phyloP scores from a whole-genome alignment of 2,329 filamentous ascomycete genomes.

The Fusarium mexicanum region DNA sequence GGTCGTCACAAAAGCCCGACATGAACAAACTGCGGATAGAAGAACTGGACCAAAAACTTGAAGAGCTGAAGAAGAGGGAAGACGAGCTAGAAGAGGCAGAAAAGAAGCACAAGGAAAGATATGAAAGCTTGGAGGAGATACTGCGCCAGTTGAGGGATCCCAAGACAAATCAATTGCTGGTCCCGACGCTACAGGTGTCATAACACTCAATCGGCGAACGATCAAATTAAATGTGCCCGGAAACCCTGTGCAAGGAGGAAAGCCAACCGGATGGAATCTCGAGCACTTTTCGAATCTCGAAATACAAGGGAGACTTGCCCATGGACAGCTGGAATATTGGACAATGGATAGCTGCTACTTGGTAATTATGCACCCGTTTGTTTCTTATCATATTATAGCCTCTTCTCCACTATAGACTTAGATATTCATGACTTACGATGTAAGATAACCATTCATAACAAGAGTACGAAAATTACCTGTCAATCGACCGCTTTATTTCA shows the following conservation, averaged over 20 bases:
- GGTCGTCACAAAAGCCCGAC: conserved; percentile 68
- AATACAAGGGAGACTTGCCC: background rate
- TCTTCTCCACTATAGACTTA: conserved; percentile 32
- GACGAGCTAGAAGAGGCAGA: conserved; percentile 59
- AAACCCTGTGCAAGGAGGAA: background rate
- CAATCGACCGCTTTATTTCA: conserved; percentile 7
- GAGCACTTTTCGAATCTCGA: background rate
- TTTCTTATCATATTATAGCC: conserved; percentile 20
- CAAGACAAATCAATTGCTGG: conserved; percentile 64
- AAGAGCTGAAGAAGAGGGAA: conserved; percentile 60
- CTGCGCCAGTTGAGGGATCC: conserved; percentile 62
- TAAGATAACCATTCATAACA: conserved; percentile 11
- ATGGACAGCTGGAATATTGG: background rate
- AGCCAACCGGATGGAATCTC: background rate
- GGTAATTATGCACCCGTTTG: background rate
- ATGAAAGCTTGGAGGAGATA: conserved; percentile 64
- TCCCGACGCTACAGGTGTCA: conserved; percentile 51
- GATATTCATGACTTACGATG: conserved; percentile 21
- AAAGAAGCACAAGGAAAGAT: conserved; percentile 57
- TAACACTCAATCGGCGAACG: background rate
- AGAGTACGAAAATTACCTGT: conserved; percentile 1
- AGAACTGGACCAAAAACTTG: conserved; percentile 58
- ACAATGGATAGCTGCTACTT: background rate
- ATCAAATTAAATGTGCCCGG: background rate
- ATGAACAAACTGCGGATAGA: conserved; percentile 63